Percentiles rank a stretch among this genome's conserved stretches.
phyloP scores from a whole-genome alignment of 805 yeast species.

The Saturnispora dispora region DNA sequence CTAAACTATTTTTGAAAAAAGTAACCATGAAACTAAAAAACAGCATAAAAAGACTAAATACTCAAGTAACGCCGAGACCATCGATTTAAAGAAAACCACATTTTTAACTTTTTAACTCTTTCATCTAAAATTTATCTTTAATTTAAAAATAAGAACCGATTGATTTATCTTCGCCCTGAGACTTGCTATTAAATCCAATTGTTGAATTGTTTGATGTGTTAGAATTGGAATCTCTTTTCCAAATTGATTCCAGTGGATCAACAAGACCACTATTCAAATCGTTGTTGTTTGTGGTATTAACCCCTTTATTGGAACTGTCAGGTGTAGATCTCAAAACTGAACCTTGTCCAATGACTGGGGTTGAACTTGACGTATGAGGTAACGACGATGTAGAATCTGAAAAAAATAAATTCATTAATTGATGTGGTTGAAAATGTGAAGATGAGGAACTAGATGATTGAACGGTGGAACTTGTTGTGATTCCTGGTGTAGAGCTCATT shows the following conservation, averaged over 20 bases:
- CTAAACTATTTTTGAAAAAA: background rate
- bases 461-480: background rate
- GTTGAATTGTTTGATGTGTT: background rate
- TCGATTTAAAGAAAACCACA: background rate
- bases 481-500: background rate
- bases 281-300: background rate
- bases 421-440: slow-evolving; percentile 4
- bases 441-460: slow-evolving; percentile 3
- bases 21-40: background rate
- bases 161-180: background rate
- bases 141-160: slow-evolving; percentile 5
- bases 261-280: slow-evolving; percentile 3
- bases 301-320: background rate
- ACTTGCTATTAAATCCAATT: background rate
- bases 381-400: background rate
- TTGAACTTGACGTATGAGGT: background rate
- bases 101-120: background rate
- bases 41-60: background rate
- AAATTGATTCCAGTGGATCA: slow-evolving; percentile 14
- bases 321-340: background rate
- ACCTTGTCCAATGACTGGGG: background rate
- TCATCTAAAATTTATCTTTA: too few relatives aligned
- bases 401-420: slow-evolving; percentile 1
- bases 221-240: slow-evolving; percentile 11
- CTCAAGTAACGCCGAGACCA: background rate